These are phyloP conservation scores for Eucalyptus regnans DNA, from an alignment of 345 rosid genomes.

Conservation along the genomic window DNA sequence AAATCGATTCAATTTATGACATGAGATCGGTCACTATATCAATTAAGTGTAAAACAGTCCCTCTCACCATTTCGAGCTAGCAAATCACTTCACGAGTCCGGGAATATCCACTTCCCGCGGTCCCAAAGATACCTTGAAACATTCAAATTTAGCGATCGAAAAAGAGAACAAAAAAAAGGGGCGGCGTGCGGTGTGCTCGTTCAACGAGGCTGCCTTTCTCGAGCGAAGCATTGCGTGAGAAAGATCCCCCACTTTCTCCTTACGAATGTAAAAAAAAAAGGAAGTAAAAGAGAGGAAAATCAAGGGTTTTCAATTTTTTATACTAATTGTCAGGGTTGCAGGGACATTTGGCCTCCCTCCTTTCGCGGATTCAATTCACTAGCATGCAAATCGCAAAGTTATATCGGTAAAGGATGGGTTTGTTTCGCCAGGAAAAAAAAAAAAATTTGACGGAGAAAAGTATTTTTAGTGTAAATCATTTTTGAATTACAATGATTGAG, in stretches of 20 bases:
- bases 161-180: neutral
- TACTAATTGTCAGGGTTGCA: neutral
- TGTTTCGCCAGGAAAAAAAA: neutral
- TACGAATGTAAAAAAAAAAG: neutral
- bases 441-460: neutral
- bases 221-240: neutral
- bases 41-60: no score
- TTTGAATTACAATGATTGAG: neutral
- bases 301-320: neutral
- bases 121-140: neutral
- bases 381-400: neutral
- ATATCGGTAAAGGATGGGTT: neutral
- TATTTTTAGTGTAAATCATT: neutral
- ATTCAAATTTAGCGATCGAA: neutral
- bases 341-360: neutral
- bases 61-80: no score
- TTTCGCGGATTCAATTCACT: neutral
- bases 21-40: fast-evolving
- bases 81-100: neutral
- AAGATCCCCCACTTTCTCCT: neutral
- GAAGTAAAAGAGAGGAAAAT: neutral
- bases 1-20: no score
- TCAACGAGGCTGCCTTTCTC: neutral
- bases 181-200: neutral
- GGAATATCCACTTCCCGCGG: neutral